These are phyloP conservation scores for Bruguiera parviflora DNA, from an alignment of 345 rosid genomes.

Conservation along the genomic window DNA sequence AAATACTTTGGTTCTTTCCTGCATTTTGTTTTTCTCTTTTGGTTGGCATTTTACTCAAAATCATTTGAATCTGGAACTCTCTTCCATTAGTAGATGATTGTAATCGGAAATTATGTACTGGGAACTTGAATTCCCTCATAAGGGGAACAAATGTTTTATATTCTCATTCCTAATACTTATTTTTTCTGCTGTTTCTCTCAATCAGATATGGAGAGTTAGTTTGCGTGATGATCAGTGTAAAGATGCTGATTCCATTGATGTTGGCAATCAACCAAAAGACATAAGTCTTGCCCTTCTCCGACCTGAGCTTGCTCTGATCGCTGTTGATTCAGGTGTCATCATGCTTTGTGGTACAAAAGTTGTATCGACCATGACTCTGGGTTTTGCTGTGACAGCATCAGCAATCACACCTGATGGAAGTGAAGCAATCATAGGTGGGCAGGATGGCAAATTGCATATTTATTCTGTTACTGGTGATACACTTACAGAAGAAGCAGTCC, in stretches of 20 bases:
- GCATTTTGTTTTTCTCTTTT: background rate
- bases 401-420: constrained; percentile 83
- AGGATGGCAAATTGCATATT: constrained; percentile 77
- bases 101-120: too few relatives aligned
- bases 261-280: constrained; percentile 88
- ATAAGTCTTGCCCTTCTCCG: constrained; percentile 65
- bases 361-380: constrained; percentile 66
- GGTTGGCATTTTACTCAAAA: background rate
- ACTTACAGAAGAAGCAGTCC: constrained; percentile 68
- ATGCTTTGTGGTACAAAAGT: constrained; percentile 65
- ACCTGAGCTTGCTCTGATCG: constrained; percentile 66
- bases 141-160: background rate
- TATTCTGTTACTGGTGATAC: constrained; percentile 67
- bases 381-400: constrained; percentile 75
- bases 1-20: background rate
- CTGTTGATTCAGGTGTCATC: constrained; percentile 77
- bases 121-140: background rate
- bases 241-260: constrained; percentile 56
- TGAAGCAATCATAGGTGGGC: constrained; percentile 81
- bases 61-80: too few relatives aligned
- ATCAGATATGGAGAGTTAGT: constrained; percentile 70
- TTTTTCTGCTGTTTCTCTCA: constrained; percentile 4
- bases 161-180: background rate
- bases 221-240: constrained; percentile 70
- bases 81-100: too few relatives aligned